A percentile compares a stretch with the other conserved stretches of the same genome.
Evolutionary conservation across 768 basidiomycete genomes (phyloP).

Genomic region (Sporobolomyces roseus): DNA sequence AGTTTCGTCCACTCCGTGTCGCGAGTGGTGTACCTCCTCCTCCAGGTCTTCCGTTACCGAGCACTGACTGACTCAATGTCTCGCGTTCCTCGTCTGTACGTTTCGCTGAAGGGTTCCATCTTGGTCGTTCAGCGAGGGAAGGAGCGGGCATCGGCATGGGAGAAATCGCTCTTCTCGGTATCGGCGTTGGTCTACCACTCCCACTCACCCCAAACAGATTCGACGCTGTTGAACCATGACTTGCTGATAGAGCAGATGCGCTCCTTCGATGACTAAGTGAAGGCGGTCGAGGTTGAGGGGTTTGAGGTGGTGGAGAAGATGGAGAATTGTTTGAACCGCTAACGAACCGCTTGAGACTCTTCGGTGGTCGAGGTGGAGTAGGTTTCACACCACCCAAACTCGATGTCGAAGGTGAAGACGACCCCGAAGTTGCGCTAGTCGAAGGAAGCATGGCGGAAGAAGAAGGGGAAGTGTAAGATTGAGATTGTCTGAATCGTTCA

Average conservation of each 20-base stretch:
- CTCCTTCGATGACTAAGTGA: background rate
- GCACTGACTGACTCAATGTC: conserved; percentile 1
- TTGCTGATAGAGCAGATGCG: background rate
- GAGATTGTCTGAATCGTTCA: background rate
- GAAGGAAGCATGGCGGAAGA: background rate
- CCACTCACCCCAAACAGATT: too few species aligned
- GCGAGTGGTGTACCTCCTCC: conserved; percentile 6
- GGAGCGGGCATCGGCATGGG: conserved; percentile 3
- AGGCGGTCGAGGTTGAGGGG: conserved; percentile 13
- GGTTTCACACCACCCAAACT: too few species aligned
- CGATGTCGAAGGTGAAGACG: background rate
- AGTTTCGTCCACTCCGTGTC: conserved; percentile 7
- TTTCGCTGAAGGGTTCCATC: conserved; percentile 38
- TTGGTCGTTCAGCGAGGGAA: conserved; percentile 12
- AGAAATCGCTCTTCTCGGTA: conserved; percentile 4
- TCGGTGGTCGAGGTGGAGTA: conserved; percentile 25
- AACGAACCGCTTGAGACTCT: conserved; percentile 21
- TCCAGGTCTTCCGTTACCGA: conserved; percentile 8
- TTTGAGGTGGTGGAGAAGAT: background rate
- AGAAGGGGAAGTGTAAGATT: background rate
- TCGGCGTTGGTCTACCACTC: background rate
- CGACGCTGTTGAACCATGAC: too few species aligned
- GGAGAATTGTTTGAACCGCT: conserved; percentile 5
- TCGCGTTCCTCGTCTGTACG: conserved; percentile 13
- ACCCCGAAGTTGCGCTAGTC: background rate